Base-by-base conservation (phyloP, 192 early-diverging fungal species). In the Spizellomyces sp. region DNA sequence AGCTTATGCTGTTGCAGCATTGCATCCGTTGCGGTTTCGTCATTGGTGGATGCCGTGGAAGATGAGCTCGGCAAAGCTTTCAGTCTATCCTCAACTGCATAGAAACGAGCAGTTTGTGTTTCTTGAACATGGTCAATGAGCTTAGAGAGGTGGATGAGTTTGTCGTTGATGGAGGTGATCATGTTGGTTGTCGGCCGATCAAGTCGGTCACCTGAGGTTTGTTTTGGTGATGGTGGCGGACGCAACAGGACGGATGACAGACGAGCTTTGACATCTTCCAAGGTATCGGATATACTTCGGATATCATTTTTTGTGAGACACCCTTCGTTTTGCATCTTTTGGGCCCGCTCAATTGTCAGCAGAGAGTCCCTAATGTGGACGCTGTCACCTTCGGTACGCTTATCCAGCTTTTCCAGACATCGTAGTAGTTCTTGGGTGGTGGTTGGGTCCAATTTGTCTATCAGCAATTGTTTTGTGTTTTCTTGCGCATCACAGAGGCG, bases 141-240 rank as follows among this genome's bases (percentile, higher is more conserved):
- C 22, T 58, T 46, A 27, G 65, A 52, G 9, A 77, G 45, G 50
- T 73, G 70, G 15, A 77, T 77, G 2, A 77, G 56, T 48, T 77
- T 77, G 19, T 77, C 76, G 58, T 77, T 77, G 66, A 77, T 77
- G 62, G 71, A 68, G 15, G 72, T 69, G 63, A 77, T 71, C 63
- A 77, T 73, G 54, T 71, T 69, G 8, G 67, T 61, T 6, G 71
- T 77, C n/a, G 76, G 76, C 14, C 76, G 63, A 59, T 77, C 76
- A 36, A 77, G 54, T 12, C 62, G 15, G 50, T 54, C 50, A 0
- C 27, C 27, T 54, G 50, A 12, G 14, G 50, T 19, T n/a, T 12
- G 50, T 54, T 19, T 54, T 54, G 50, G 50, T n/a, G 14, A n/a
- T 2, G 12, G 50, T 54, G 50, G 14, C 1, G 59, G 59, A 15